Percentiles rank a stretch among this genome's conserved stretches.
phyloP scores from a whole-genome alignment of 108 stramenopile species.

The Fragilariopsis cylindrus region DNA sequence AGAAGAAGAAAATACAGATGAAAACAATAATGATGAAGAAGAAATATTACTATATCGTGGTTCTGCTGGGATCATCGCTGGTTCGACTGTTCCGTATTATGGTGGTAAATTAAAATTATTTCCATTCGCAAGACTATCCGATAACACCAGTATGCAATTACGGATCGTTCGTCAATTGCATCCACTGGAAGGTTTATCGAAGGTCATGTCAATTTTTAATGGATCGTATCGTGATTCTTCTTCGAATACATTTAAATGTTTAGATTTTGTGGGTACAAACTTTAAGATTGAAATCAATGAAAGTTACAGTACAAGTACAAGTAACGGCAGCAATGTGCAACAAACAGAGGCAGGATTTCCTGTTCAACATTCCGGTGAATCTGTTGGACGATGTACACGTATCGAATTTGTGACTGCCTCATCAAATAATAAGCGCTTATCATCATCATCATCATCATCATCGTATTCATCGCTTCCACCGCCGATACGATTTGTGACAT shows the following conservation, averaged over 20 bases:
- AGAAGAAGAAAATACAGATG: neutral
- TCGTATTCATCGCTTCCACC: neutral
- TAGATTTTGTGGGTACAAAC: constrained; percentile 68
- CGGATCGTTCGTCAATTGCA: constrained; percentile 59
- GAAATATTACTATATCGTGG: constrained; percentile 49
- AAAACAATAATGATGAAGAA: neutral
- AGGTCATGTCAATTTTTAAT: constrained; percentile 62
- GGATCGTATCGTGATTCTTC: constrained; percentile 63
- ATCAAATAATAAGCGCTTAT: neutral
- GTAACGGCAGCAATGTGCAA: neutral
- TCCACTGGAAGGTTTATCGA: constrained; percentile 54
- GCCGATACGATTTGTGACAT: constrained; percentile 65
- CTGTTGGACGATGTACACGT: constrained; percentile 43
- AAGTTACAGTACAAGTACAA: constrained; percentile 3
- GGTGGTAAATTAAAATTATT: constrained; percentile 71
- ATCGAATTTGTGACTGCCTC: constrained; percentile 50
- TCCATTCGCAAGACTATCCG: constrained; percentile 61
- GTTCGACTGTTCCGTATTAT: constrained; percentile 65
- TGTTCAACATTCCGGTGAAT: constrained; percentile 77
- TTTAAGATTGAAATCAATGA: constrained; percentile 52
- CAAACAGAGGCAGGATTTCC: constrained; percentile 44
- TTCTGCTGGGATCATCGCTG: constrained; percentile 59
- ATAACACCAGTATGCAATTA: constrained; percentile 25
- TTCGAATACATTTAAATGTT: constrained; percentile 46
- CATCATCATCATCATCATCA: constrained; percentile 20